These are phyloP conservation scores for Paramecium primaurelia DNA, from an alignment of 73 alveolate genomes.

Conservation along the genomic window DNA sequence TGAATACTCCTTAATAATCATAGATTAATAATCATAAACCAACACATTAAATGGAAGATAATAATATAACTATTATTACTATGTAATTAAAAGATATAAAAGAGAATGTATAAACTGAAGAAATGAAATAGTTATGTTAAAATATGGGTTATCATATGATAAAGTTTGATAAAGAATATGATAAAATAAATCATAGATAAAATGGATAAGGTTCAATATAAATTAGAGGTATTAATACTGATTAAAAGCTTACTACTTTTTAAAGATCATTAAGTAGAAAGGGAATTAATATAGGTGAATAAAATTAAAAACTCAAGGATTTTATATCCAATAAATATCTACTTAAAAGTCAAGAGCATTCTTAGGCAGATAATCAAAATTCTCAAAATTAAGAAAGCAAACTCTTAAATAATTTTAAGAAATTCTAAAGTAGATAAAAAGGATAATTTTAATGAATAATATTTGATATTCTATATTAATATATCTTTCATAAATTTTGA, in stretches of 20 bases:
- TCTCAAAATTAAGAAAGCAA: neutral
- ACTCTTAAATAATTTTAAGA: neutral
- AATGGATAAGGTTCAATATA: neutral
- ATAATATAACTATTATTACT: neutral
- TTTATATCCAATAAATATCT: neutral
- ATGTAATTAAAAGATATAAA: neutral
- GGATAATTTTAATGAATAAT: neutral
- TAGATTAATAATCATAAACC: neutral
- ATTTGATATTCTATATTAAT: neutral
- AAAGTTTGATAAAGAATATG: conserved; percentile 6
- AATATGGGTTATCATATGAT: conserved; percentile 15
- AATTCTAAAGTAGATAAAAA: neutral
- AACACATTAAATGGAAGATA: neutral
- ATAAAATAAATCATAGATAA: neutral
- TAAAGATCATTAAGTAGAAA: neutral
- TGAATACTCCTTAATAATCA: neutral
- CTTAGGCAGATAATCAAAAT: neutral
- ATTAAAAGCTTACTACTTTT: neutral
- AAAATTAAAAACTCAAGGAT: neutral
- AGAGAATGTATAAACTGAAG: neutral
- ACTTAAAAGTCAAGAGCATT: neutral
- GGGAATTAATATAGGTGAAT: neutral
- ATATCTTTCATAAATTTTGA: neutral
- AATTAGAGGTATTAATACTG: conserved; percentile 9
- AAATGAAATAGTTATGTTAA: neutral